phyloP scores from a whole-genome alignment of 2,329 filamentous ascomycete genomes.

The Aureobasidium sp. region DNA sequence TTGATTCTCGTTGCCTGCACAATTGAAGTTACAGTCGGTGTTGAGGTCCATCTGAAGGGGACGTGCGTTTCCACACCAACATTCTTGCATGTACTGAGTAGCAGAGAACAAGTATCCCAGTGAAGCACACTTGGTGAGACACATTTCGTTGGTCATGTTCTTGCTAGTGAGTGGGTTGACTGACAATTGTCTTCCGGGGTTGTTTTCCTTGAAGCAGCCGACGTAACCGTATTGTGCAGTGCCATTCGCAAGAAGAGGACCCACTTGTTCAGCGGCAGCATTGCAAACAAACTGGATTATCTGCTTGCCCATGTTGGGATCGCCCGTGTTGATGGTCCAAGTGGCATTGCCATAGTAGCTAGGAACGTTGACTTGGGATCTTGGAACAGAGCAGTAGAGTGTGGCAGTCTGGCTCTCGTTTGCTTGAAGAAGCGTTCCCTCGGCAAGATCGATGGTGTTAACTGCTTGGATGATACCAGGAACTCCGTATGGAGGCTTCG shows the following conservation, averaged over 20 bases:
- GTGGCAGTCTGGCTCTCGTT: conserved; percentile 47
- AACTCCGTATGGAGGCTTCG: conserved; percentile 54
- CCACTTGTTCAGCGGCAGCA: conserved; percentile 47
- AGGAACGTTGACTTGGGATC: conserved; percentile 51
- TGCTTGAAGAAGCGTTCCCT: conserved; percentile 46
- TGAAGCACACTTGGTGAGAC: conserved; percentile 38
- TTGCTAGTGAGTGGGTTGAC: conserved; percentile 36
- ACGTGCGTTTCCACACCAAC: conserved; percentile 37
- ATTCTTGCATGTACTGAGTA: conserved; percentile 43
- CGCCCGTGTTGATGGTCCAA: conserved; percentile 55
- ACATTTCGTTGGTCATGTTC: conserved; percentile 39
- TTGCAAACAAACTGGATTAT: conserved; percentile 46
- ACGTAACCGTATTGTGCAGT: conserved; percentile 46
- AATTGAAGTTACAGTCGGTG: conserved; percentile 24
- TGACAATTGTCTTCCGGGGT: conserved; percentile 47
- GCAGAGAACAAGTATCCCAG: conserved; percentile 40
- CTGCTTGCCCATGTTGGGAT: conserved; percentile 47
- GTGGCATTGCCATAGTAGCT: conserved; percentile 41
- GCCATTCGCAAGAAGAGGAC: conserved; percentile 41
- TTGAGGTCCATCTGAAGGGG: conserved; percentile 38
- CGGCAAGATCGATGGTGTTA: conserved; percentile 52
- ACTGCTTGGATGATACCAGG: conserved; percentile 47
- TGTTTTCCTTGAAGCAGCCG: conserved; percentile 52
- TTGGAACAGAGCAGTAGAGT: conserved; percentile 47
- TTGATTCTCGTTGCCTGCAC: conserved; percentile 27